A percentile compares a stretch with the other conserved stretches of the same genome.
Conservation (phyloP, 305 asterid genomes). For the Fraxinus albicans region DNA sequence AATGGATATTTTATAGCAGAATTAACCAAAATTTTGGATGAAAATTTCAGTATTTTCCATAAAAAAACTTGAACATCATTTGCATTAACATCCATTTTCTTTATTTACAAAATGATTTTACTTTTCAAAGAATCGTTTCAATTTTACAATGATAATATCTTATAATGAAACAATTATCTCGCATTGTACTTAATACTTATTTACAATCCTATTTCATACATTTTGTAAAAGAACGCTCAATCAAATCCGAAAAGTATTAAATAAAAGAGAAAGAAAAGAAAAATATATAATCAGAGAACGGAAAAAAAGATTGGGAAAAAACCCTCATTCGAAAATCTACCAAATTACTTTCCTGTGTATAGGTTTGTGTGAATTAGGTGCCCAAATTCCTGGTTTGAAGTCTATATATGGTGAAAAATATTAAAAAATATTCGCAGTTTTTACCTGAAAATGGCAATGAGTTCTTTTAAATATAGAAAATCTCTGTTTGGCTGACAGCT, state of each 20-base stretch:
- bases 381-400: neutral
- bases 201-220: neutral
- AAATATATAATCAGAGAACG: neutral
- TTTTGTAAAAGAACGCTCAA: neutral
- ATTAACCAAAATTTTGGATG: slow-evolving; percentile 28
- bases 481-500: slow-evolving; percentile 39
- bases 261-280: neutral
- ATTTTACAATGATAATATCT: neutral
- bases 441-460: slow-evolving; percentile 26
- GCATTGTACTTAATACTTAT: neutral
- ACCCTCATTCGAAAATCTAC: neutral
- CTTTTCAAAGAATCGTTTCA: neutral
- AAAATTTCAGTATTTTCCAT: slow-evolving; percentile 33
- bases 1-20: too few species aligned
- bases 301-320: neutral
- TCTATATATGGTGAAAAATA: neutral
- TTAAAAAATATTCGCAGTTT: neutral
- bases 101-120: neutral
- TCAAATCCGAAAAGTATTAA: neutral
- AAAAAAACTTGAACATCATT: slow-evolving; percentile 43
- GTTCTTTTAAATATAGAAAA: slow-evolving; percentile 28
- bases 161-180: neutral
- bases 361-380: neutral
- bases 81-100: slow-evolving; percentile 48
- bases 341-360: neutral